Evolutionary conservation across 140 eudicot species (phyloP).

Genomic region (Oenanthe javanica): DNA sequence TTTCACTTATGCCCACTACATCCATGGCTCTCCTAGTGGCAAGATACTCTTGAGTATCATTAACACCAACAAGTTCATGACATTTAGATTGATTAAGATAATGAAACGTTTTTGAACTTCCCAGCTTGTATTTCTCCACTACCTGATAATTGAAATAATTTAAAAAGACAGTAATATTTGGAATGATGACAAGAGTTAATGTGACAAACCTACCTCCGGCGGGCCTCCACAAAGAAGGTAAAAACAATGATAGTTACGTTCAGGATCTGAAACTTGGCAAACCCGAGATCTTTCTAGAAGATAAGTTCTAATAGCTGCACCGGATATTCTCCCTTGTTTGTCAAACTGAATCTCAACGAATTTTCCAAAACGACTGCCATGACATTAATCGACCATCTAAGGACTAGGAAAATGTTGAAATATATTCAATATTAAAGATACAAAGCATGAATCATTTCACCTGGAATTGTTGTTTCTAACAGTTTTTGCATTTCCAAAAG

Average conservation of each 20-base stretch:
- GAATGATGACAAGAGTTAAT: constrained; percentile 4
- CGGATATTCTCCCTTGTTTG: constrained; percentile 79
- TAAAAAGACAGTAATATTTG: not conserved
- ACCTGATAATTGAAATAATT: constrained; percentile 46
- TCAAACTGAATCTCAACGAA: constrained; percentile 98
- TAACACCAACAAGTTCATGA: constrained; percentile 70
- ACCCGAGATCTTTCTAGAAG: constrained; percentile 98
- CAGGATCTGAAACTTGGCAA: constrained; percentile 94
- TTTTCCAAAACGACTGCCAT: constrained; percentile 91
- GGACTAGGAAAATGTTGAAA: not conserved
- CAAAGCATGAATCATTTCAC: constrained; percentile 29
- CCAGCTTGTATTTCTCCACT: constrained; percentile 75
- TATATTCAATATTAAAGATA: not conserved
- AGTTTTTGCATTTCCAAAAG: constrained; percentile 98
- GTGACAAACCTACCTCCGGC: constrained; percentile 50
- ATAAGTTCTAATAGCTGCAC: constrained; percentile 96
- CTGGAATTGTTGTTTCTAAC: constrained; percentile 96
- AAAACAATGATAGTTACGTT: constrained; percentile 95
- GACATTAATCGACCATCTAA: constrained; percentile 15
- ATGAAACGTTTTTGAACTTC: constrained; percentile 65
- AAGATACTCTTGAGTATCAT: constrained; percentile 79
- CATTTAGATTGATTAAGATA: constrained; percentile 92
- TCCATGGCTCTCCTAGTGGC: constrained; percentile 98
- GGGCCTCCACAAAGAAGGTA: constrained; percentile 98
- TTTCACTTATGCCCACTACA: constrained; percentile 80